Evolutionary conservation across 139 green algal species (phyloP), one percentile per base, ranked within the genome.

Genomic region (Spirogloea muscicola): DNA sequence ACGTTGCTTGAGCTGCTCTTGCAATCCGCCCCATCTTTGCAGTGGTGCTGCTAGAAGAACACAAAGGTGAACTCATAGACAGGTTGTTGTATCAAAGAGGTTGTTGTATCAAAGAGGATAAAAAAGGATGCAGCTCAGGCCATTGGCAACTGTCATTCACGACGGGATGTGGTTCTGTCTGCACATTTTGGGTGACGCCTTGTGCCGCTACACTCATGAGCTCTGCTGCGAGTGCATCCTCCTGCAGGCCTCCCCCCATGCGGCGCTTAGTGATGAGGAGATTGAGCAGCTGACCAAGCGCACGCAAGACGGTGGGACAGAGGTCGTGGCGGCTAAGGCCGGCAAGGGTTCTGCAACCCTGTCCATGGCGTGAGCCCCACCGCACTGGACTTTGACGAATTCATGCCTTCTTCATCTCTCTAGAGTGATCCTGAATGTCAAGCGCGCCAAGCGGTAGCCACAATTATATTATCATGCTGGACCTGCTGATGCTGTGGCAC

Each of bases 241-340:
- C n/a, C n/a, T 46, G 16, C 92, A 96, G 89, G 75, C 75, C 21
- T 66, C 68, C 5, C 75, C 75, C 37, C 37, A 64, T 9, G 68
- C 63, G 25, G 49, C 72, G 39, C 75, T 98, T 59, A 74, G 72
- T 36, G 57, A 81, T 0, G 93, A 93, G 46, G 91, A 93, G 61
- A 74, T 96, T 58, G 91, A 96, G 3, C 88, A 86, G 10, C 90
- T 99, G 31, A 98, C 95, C 73, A 94, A 94, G 89, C 87, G 95
- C 64, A 99, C 93, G 21, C 95, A 99, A 88, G 91, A 99, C 68
- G 95, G 94, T 41, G 95, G 95, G 66, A 99, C 95, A 36, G 95
- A 98, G 88, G 95, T 99, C 21, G 81, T 86, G 52, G 38, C 84
- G 63, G 81, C 81, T 52, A 86, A 86, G 81, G 81, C 79, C 4